These are phyloP conservation scores for Sphenostylis stenocarpa DNA, from an alignment of 306 rosid species.

Conservation along the genomic window DNA sequence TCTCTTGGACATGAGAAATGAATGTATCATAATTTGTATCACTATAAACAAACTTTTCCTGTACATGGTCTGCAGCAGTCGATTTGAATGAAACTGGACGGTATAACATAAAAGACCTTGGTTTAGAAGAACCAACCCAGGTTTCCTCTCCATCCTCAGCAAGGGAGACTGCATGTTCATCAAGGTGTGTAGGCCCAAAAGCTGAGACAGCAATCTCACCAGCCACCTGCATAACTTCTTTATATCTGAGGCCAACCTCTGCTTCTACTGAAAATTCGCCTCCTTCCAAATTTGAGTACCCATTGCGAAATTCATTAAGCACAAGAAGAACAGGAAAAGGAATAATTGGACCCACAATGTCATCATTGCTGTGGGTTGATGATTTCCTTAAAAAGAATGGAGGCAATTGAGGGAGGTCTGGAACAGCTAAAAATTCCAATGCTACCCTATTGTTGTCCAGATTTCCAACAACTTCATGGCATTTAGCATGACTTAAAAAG, in stretches of 20 bases:
- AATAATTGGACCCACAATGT: conserved; percentile 68
- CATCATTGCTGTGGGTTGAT: conserved; percentile 46
- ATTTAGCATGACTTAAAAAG: conserved; percentile 50
- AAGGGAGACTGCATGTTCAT: conserved; percentile 50
- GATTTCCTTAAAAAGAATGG: conserved; percentile 66
- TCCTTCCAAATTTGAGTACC: conserved; percentile 36
- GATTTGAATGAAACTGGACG: conserved; percentile 35
- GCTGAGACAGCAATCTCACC: conserved; percentile 37
- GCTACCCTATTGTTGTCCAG: conserved; percentile 32
- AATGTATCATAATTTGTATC: conserved; percentile 45
- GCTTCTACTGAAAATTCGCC: conserved; percentile 48
- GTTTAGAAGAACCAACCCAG: conserved; percentile 38
- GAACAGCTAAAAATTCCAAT: conserved; percentile 55
- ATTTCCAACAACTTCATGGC: conserved; percentile 33
- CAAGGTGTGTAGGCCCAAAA: conserved; percentile 19
- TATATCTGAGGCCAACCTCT: conserved; percentile 42
- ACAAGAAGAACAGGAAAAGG: conserved; percentile 62
- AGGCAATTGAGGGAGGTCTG: conserved; percentile 62
- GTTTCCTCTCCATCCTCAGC: conserved; percentile 52
- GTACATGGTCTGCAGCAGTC: conserved; percentile 9
- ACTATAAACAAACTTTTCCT: conserved; percentile 31
- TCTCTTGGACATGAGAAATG: conserved; percentile 40
- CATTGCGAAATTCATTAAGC: conserved; percentile 53
- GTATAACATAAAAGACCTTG: conserved; percentile 42
- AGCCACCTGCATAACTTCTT: conserved; percentile 53